Base-by-base conservation (phyloP, 169 alveolate genomes). In the Plasmodium fragile region DNA sequence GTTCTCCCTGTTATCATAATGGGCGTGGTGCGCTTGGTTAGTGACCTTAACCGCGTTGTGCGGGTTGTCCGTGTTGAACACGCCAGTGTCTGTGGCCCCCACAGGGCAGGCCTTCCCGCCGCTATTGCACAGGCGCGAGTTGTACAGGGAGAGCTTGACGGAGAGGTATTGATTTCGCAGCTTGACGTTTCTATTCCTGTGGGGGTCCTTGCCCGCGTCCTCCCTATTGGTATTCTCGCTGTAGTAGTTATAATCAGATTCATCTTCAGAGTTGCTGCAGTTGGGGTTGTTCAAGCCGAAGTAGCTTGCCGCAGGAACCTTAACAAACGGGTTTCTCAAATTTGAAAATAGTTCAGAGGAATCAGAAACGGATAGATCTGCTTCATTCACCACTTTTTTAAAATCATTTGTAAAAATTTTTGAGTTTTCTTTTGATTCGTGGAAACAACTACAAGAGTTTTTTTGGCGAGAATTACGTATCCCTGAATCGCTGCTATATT, bases 401-500 rank as follows among this genome's bases (percentile, higher is more conserved):
- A 85, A 85, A 49, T 59, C 22, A n/a, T 43, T 49, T 75, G 85
- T 52, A n/a, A 53, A 52, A 8, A 32, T 32, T 85, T 73, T 52
- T 16, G 55, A 49, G 41, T 34, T 10, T 55, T 55, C 84, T 1
- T 52, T 45, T 7, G 73, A 8, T 16, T 49, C 71, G 65, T 73
- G 10, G n/a, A 73, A 10, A 53, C 84, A 73, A 72, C 43, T 84
- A 18, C 85, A 73, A 52, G 77, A 34, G 28, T 25, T 39, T 3
- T 75, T 85, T 1, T 25, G 1, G 5, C 34, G 22, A 36, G 34
- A 69, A 28, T 70, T 82, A 22, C 41, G 11, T 49, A 89, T 89
- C 45, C 90, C 94, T 4, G 90, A 77, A 25, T 89, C 90, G 71
- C 91, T 80, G 41, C 53, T 80, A 79, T 78, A 89, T 69, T 75